Percentiles rank a stretch among this genome's conserved stretches.
These are phyloP conservation scores for Tricholoma sp. DNA, from an alignment of 768 basidiomycete species.

Conservation along the genomic window DNA sequence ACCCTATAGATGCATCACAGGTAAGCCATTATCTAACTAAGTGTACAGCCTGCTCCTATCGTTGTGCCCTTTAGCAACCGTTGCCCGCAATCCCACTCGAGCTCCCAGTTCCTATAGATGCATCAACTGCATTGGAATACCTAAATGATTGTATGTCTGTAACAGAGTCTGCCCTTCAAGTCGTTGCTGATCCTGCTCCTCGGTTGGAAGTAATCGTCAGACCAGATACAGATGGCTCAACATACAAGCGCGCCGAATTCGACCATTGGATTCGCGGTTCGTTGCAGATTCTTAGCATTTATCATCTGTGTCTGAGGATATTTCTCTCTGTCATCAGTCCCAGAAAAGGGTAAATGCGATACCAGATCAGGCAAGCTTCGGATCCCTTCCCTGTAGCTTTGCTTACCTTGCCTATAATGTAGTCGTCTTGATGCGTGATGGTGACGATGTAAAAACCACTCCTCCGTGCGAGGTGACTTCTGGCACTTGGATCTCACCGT, in stretches of 20 bases:
- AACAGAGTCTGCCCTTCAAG: too few species aligned
- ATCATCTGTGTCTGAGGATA: background rate
- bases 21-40: too few species aligned
- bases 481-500: conserved; percentile 48
- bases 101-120: too few species aligned
- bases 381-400: background rate
- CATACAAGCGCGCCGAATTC: conserved; percentile 36
- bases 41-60: too few species aligned
- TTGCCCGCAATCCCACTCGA: too few species aligned
- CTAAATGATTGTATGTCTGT: conserved; percentile 25
- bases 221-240: conserved; percentile 26
- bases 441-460: conserved; percentile 36
- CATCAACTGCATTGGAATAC: conserved; percentile 29
- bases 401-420: background rate
- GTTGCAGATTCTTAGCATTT: conserved; percentile 9
- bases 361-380: conserved; percentile 41
- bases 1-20: too few species aligned
- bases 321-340: background rate
- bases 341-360: conserved; percentile 47
- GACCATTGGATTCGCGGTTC: conserved; percentile 44
- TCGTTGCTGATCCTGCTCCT: too few species aligned
- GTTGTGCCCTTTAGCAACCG: too few species aligned
- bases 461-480: conserved; percentile 39
- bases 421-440: conserved; percentile 44
- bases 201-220: background rate